Base-by-base conservation (phyloP, 2,329 filamentous ascomycete species). In the Fusarium begoniae region DNA sequence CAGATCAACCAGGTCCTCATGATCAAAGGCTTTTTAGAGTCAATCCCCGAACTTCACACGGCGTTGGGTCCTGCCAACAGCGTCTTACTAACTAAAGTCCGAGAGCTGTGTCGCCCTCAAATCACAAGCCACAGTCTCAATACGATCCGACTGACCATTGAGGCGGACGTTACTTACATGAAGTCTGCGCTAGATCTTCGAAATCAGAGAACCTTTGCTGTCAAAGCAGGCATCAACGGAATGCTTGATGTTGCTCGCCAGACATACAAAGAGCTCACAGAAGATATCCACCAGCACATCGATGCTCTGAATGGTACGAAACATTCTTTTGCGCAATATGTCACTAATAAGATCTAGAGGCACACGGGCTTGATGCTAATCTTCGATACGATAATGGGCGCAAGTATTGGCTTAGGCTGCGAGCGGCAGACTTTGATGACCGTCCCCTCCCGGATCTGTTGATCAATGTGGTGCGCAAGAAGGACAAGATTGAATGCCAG, bases 181-280 rank as follows among this genome's bases (percentile, higher is more conserved):
- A 93, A 88, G 53, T 90, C 92, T 28, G 92, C 96, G 1, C 86
- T 98, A 9, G 96, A 98, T 70, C 86, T 98, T 64, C 90, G 95
- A 20, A 97, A 98, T 70, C 96, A 98, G 80, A 88, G 96, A 72
- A 94, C 93, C 2, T 98, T 97, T 83, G 96, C 96, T 28, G 92
- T 98, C 38, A 96, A 93, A 84, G 90, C 94, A 51, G 94, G 94
- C 2, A 90, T 96, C 47, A 95, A 94, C 76, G 94, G 94, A 6
- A 88, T 98, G 64, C 89, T 98, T 8, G 96, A 98, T 82, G 93
- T 98, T 43, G 94, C 94, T 40, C 90, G 95, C 10, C 92, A 95
- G 77, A 94, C 94, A 0, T 98, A 96, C 83, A 97, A 96, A 77
- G 96, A 98, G 80, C 90, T 93, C 4, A 96, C 92, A 10, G 89